Base-by-base conservation (phyloP, 495 filamentous ascomycete genomes). In the Aspergillus diversus region DNA sequence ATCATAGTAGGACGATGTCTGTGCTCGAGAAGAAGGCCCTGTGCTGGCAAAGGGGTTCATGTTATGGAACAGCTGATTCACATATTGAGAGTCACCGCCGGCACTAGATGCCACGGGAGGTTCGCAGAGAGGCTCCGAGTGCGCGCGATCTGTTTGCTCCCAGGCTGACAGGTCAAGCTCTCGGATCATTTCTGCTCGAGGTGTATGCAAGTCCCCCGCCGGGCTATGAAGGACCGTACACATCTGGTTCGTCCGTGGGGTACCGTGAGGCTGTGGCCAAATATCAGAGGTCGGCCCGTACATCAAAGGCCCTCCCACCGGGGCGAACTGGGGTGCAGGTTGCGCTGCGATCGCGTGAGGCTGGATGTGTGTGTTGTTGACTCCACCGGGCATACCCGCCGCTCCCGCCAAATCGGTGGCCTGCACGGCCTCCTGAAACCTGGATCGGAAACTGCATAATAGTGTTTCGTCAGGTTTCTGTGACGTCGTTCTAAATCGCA, bases 171-270 rank as follows among this genome's bases (percentile, higher is more conserved):
- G 76, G 5, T 94, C 92, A 5, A 91, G 95, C 16, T 86, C 89
- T 57, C 96, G 78, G 50, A 89, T 89, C 67, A 91, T 81, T 11
- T 83, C 84, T 65, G 91, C 79, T n/a, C 86, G 86, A 8, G 94
- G 93, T 4, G 94, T 97, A 68, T 96, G 93, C 33, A 97, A 81
- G 71, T 97, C 95, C 33, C 94, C 92, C 32, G 92, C 90, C 72
- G 92, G 89, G 60, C 81, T 86, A 73, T 94, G 93, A 63, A 91
- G 95, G 51, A 92, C 71, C 2, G 90, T 87, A 66, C 90, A 92
- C 53, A 89, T 43, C 39, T 43, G 39, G 8, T 12, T 43, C 4
- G 39, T 15, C 4, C 39, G 11, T 11, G 39, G 39, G 11, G 39
- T 43, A 12, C 5, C 12, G 5, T 11, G 39, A 12, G 12, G 4